Base-by-base conservation (phyloP, 257 asterid genomes). In the Perilla frutescens region DNA sequence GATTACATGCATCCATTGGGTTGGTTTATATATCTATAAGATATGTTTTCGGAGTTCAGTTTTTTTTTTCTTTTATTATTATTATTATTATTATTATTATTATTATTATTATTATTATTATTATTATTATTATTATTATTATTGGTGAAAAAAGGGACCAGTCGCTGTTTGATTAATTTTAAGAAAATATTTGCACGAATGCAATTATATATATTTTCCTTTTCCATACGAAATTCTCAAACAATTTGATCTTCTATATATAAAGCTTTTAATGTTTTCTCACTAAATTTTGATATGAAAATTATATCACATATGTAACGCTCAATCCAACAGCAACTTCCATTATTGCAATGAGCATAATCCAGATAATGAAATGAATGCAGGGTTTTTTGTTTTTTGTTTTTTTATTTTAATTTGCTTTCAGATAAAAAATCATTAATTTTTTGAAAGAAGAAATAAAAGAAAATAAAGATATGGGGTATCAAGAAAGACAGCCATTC, bases 291-390 rank as follows among this genome's bases (percentile, higher is more conserved):
- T 12, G 4, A 34, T 12, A 34, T 59, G 26, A 0, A 36, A 36
- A 34, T 8, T 20, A 20, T 20, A 20, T 31, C 20, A 37, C 11
- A 62, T 44, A 63, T 10, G 40, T 63, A 43, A 7, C 5, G 39
- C 54, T 69, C 48, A 37, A 20, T 11, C 11, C 41, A 55, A 14
- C 36, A 15, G 11, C 54, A 55, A 54, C 37, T 44, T 68, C 48
- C 56, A 72, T 62, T 72, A 72, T 49, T 62, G 70, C 6, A 2
- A 44, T n/a, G 67, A 47, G 44, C 26, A 70, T 29, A 34, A 4
- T 34, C 37, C 67, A 55, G 51, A 73, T 54, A 56, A 31, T n/a
- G 72, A 73, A 56, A 36, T 56, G 48, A 74, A 74, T 74, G 77
- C 71, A 50, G 36, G 34, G 8, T 55, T 70, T 20, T 20, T 20